Conservation (phyloP, 352 stramenopile species). For the Pilasporangium apinafurcum region DNA sequence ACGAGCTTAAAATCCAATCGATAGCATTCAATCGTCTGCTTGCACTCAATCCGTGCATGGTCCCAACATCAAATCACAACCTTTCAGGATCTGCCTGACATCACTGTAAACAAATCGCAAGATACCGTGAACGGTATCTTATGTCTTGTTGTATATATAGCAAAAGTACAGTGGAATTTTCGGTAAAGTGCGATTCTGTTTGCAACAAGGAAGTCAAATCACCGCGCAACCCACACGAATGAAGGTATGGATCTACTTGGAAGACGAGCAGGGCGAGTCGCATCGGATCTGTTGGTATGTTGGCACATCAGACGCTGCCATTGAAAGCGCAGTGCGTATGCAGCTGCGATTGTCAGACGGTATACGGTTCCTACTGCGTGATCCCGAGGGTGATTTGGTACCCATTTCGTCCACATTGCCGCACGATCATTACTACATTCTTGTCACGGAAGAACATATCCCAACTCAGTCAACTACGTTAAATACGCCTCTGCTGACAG, state of each 20-base stretch:
- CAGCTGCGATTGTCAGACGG: slow-evolving; percentile 16
- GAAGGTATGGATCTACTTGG: slow-evolving; percentile 13
- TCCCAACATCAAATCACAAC: no score
- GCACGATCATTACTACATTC: slow-evolving; percentile 16
- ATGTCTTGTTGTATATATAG: no score
- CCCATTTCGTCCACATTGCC: slow-evolving; percentile 27
- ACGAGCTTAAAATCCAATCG: slow-evolving; percentile 3
- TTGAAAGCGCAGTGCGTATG: slow-evolving; percentile 35
- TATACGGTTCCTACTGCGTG: slow-evolving; percentile 29
- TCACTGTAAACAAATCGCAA: no score
- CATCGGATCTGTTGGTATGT: slow-evolving; percentile 47
- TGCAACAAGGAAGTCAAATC: no score
- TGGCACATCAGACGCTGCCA: slow-evolving; percentile 39
- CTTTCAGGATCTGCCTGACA: no score
- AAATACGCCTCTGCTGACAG: neutral
- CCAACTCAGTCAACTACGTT: neutral
- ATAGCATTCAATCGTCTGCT: neutral
- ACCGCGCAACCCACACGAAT: no score
- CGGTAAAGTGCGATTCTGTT: no score
- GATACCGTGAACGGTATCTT: no score
- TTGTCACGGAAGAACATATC: slow-evolving; percentile 14
- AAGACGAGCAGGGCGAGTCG: slow-evolving; percentile 4
- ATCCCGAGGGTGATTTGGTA: slow-evolving; percentile 38
- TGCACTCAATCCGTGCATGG: no score
- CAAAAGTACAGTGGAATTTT: no score